Percentiles rank a stretch among this genome's conserved stretches.
These are phyloP conservation scores for Microcera coccophila DNA, from an alignment of 2,329 filamentous ascomycete genomes.

Conservation along the genomic window DNA sequence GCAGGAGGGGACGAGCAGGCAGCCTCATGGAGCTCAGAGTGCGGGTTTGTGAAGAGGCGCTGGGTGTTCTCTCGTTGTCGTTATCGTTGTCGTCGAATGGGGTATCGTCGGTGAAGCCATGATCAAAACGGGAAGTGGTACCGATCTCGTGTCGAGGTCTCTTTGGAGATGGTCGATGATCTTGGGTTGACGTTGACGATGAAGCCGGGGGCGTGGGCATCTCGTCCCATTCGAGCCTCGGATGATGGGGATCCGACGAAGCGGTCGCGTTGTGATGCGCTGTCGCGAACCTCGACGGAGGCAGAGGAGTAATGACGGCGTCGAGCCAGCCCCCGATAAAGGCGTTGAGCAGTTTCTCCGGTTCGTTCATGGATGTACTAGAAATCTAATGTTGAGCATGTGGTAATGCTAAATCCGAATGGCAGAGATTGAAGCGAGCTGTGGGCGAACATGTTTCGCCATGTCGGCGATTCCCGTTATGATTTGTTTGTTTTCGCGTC, in stretches of 20 bases:
- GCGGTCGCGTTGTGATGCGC: not conserved
- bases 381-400: no score
- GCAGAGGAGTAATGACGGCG: not conserved
- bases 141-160: not conserved
- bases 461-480: no score
- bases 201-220: not conserved
- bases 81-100: not conserved
- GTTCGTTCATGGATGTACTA: not conserved
- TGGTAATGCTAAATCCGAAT: no score
- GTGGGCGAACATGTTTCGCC: no score
- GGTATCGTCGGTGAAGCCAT: not conserved
- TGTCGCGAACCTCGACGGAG: not conserved
- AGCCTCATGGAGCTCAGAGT: constrained; percentile 27
- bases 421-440: no score
- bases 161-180: not conserved
- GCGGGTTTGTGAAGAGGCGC: not conserved
- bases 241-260: not conserved
- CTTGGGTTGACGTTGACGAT: not conserved
- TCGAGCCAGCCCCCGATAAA: not conserved
- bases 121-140: no score
- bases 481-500: no score
- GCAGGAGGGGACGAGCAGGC: not conserved
- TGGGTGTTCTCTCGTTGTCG: not conserved
- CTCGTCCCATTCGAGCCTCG: not conserved
- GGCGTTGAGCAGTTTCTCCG: not conserved